Evolutionary conservation across 805 yeast genomes (phyloP).

Genomic region (Candida adriatica): DNA sequence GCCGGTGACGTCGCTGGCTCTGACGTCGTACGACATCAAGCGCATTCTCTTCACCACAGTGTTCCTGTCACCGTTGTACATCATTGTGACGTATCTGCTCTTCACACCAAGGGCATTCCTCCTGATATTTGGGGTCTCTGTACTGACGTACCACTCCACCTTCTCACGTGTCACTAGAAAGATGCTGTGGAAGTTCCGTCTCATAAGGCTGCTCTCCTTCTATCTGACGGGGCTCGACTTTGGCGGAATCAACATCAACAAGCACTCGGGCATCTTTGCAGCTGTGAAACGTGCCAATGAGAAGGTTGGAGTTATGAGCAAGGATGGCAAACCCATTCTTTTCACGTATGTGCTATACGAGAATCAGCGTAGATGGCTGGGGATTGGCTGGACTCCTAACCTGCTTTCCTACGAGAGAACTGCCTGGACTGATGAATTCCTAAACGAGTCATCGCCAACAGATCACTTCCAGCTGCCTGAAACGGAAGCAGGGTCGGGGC

Average conservation of each 20-base stretch:
- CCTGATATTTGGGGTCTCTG: constrained; percentile 47
- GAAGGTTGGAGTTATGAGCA: constrained; percentile 25
- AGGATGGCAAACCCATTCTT: constrained; percentile 48
- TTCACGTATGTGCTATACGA: constrained; percentile 91
- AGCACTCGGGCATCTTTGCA: constrained; percentile 35
- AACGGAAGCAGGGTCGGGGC: constrained; percentile 55
- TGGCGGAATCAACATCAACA: constrained; percentile 36
- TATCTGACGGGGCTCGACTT: constrained; percentile 86
- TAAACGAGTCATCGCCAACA: constrained; percentile 76
- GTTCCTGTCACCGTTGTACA: constrained; percentile 79
- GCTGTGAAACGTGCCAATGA: constrained; percentile 35
- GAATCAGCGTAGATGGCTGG: constrained; percentile 95
- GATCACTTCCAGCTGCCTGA: constrained; percentile 79
- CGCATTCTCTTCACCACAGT: constrained; percentile 78
- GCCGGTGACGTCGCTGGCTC: constrained; percentile 71
- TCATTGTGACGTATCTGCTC: constrained; percentile 58
- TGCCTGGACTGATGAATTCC: constrained; percentile 95
- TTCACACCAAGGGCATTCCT: constrained; percentile 66
- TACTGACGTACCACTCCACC: constrained; percentile 79
- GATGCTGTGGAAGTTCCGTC: constrained; percentile 75
- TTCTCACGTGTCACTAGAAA: constrained; percentile 80
- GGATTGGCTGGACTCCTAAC: constrained; percentile 96
- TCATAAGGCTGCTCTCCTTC: constrained; percentile 64
- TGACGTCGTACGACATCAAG: constrained; percentile 72
- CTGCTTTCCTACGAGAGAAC: constrained; percentile 88